These are phyloP conservation scores for Aspergillus piperis DNA, from an alignment of 2,329 filamentous ascomycete genomes.

Conservation along the genomic window DNA sequence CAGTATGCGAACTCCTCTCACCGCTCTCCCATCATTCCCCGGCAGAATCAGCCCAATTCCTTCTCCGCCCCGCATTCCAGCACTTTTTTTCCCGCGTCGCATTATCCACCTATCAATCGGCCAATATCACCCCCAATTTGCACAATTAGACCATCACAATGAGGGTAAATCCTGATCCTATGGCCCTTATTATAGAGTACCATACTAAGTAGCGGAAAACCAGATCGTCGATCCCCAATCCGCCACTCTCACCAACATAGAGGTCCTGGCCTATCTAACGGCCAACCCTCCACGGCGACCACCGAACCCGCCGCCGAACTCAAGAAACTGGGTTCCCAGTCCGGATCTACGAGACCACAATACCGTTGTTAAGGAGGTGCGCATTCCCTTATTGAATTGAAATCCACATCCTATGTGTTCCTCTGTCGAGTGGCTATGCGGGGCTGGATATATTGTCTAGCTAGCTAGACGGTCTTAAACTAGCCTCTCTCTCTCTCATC, in stretches of 20 bases:
- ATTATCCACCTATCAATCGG: not conserved
- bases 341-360: slow-evolving; percentile 49
- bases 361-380: slow-evolving; percentile 49
- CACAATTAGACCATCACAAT: slow-evolving; percentile 15
- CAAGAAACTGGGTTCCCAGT: slow-evolving; percentile 41
- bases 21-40: not conserved
- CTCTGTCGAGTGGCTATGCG: not conserved
- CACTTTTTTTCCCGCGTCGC: slow-evolving; percentile 8
- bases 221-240: slow-evolving; percentile 49
- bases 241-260: slow-evolving; percentile 47
- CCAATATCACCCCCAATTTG: not conserved
- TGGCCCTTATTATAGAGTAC: not conserved
- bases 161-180: slow-evolving; percentile 22
- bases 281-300: slow-evolving; percentile 44
- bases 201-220: not conserved
- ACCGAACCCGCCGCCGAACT: slow-evolving; percentile 41
- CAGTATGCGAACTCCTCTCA: not conserved
- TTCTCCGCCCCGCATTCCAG: slow-evolving; percentile 15
- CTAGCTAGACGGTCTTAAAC: not conserved
- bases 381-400: not conserved
- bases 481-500: not conserved
- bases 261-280: slow-evolving; percentile 46
- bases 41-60: not conserved
- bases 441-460: not conserved
- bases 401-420: not conserved